Base-by-base conservation (phyloP, 257 asterid genomes). In the Osmanthus fragrans region DNA sequence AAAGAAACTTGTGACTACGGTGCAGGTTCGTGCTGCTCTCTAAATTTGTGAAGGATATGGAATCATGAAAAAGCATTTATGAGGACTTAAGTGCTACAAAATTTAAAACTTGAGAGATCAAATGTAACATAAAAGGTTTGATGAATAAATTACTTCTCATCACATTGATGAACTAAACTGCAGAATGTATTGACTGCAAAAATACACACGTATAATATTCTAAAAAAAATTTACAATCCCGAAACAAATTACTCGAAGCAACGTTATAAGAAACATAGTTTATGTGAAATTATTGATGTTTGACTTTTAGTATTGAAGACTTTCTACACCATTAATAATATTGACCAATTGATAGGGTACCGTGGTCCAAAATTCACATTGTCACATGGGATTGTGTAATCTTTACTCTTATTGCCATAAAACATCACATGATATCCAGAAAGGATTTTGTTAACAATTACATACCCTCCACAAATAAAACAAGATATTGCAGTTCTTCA, bases 351-450 rank as follows among this genome's bases (percentile, higher is more conserved):
- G 33, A 63, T 25, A 11, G 69, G 25, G 34, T 60, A 60, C 23
- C 3, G 33, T 23, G 33, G 67, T 23, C 67, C 67, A 60, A 60
- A 8, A 23, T 29, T 23, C 67, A 63, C 69, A 25, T 23, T 25
- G 7, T 63, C 69, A 63, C 69, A 25, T 63, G 69, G 33, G 69
- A 63, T 63, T 63, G 69, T 54, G 76, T 70, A 74, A 80, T 23
- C 34, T 40, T 42, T 36, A 75, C 77, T 80, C 68, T 69, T 66
- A 60, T 19, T 68, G 67, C 72, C 72, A 42, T 27, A 25, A 54
- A 19, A 40, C 42, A 80, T 70, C 79, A 77, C 85, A 77, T 77
- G 82, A 18, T 9, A 16, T 66, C 70, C 81, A 77, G 81, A 67
- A 73, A 54, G 36, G 69, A 81, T 64, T 2, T 32, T 0, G 42